These are phyloP conservation scores for Coniochaeta sp. DNA, from an alignment of 2,329 filamentous ascomycete species.

Conservation along the genomic window DNA sequence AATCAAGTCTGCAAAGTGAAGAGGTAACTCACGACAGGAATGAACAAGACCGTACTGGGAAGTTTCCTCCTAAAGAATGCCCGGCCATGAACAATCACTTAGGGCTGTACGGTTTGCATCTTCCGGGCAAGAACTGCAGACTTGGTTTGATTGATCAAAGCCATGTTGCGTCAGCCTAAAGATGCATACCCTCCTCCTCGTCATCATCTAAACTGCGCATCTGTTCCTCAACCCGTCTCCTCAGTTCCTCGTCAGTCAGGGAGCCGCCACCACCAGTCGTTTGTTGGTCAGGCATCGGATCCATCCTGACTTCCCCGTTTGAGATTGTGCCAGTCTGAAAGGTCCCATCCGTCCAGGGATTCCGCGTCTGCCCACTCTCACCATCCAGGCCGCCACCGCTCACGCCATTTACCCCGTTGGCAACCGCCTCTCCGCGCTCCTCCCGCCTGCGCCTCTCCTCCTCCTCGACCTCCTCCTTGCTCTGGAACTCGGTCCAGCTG, in stretches of 20 bases:
- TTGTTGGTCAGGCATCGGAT: conserved; percentile 15
- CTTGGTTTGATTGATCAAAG: background rate
- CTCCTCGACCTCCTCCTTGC: conserved; percentile 34
- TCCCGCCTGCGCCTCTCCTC: conserved; percentile 7
- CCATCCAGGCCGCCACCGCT: background rate
- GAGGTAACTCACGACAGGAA: too few species aligned
- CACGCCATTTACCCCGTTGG: conserved; percentile 18
- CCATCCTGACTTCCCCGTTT: conserved; percentile 40
- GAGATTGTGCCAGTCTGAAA: conserved; percentile 54
- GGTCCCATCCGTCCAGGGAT: conserved; percentile 55
- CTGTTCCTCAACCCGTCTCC: conserved; percentile 46
- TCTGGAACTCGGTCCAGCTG: conserved; percentile 50
- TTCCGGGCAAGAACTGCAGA: background rate
- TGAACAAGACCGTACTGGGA: too few species aligned
- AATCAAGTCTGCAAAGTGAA: background rate
- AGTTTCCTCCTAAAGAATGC: too few species aligned
- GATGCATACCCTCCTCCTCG: conserved; percentile 53
- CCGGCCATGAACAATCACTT: too few species aligned
- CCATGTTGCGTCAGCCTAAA: conserved; percentile 26
- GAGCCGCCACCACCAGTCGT: conserved; percentile 30
- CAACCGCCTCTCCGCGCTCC: background rate
- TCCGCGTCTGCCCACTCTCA: background rate
- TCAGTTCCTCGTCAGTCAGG: conserved; percentile 52
- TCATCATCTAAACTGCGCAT: conserved; percentile 39
- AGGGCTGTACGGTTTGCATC: too few species aligned